Conservation (phyloP, 2,329 filamentous ascomycete genomes). For the Trematosphaeria pertusa region DNA sequence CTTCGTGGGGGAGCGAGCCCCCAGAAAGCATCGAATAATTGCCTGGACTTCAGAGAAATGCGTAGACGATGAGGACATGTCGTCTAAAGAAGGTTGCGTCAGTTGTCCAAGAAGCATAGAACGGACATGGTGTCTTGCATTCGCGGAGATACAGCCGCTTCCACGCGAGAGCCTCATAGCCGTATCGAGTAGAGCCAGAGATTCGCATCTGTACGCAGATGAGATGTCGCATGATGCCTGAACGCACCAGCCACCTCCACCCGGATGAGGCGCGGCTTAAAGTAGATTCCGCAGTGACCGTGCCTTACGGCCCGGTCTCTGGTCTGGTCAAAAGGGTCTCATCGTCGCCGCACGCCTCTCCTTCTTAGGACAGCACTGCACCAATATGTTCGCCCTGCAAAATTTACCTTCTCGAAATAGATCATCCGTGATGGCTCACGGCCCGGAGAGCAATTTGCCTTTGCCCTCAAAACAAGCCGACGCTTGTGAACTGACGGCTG, state of each 20-base stretch:
- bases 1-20: neutral
- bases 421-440: neutral
- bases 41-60: no score
- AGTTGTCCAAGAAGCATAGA: conserved; percentile 30
- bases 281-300: neutral
- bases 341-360: no score
- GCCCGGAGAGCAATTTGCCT: neutral
- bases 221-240: conserved; percentile 11
- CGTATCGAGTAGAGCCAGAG: conserved; percentile 25
- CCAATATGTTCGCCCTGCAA: no score
- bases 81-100: conserved; percentile 34
- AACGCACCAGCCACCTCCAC: conserved; percentile 10
- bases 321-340: no score
- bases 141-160: conserved; percentile 41
- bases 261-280: no score
- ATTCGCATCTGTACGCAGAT: conserved; percentile 17
- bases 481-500: neutral
- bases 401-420: no score
- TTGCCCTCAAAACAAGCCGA: no score
- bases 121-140: conserved; percentile 35
- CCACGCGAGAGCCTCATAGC: conserved; percentile 37
- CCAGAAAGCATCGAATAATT: neutral
- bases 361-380: no score
- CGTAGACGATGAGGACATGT: conserved; percentile 16
- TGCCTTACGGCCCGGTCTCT: no score